Evolutionary conservation across 2,329 filamentous ascomycete species (phyloP).

Genomic region (Trichoderma oligosporum): DNA sequence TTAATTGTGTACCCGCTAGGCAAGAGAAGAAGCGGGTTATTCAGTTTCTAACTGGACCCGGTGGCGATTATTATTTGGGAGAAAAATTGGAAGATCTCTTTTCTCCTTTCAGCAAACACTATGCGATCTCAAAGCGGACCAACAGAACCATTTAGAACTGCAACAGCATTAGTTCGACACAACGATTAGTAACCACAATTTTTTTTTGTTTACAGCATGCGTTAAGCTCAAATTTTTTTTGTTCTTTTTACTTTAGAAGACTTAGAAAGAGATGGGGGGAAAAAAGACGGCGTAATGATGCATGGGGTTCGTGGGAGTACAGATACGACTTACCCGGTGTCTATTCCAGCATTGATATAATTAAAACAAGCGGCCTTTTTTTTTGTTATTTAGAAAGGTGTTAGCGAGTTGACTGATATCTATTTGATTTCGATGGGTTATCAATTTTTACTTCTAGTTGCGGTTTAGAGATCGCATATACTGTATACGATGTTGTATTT

Average conservation of each 20-base stretch:
- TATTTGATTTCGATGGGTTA: not conserved
- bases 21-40: conserved; percentile 55
- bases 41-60: conserved; percentile 47
- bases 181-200: not conserved
- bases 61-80: not conserved
- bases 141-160: not conserved
- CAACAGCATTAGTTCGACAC: not conserved
- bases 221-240: not conserved
- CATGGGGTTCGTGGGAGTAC: not conserved
- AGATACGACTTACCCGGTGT: not conserved
- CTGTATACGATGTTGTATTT: not conserved
- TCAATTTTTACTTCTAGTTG: not conserved
- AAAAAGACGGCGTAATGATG: not conserved
- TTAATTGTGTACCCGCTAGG: conserved; percentile 54
- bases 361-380: not conserved
- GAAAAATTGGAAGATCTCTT: not conserved
- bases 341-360: not conserved
- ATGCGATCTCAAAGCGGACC: not conserved
- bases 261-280: not conserved
- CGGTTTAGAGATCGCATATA: not conserved
- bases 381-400: not conserved
- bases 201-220: not conserved
- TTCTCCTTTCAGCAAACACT: not conserved
- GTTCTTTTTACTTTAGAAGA: not conserved
- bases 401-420: not conserved